Base-by-base conservation (phyloP, 768 basidiomycete species). In the Lactarius psammicola region DNA sequence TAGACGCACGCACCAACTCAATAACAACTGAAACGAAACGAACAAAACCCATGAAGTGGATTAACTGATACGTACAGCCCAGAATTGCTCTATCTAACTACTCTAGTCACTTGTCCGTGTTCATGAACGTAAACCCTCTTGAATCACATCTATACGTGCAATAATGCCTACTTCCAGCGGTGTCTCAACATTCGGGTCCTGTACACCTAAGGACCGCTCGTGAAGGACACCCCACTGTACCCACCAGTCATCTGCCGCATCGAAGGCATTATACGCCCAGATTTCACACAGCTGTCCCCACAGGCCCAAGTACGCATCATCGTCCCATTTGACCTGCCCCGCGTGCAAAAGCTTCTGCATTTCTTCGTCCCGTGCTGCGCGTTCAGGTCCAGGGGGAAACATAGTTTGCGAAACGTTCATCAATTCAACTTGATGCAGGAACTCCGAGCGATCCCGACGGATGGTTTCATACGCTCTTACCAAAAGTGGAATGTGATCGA, bases 231-330 rank as follows among this genome's bases (percentile, higher is more conserved):
- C 69, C 69, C 69, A 70, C 30, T 70, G 58, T 7, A 69, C 64
- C 69, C 69, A 70, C 69, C 69, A 70, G 56, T 70, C 68, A 8
- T 70, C 69, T 11, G 69, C 69, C 3, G 59, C 69, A 36, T 70
- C 69, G 30, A 68, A 62, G 10, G 67, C 69, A 33, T 69, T 49
- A 33, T 70, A 70, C 9, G 60, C 61, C 69, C 69, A 70, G 10
- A 68, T 18, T 44, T 68, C 13, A 30, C 51, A 42, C 36, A 70
- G 56, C n/a, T 62, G 57, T 17, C 53, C 61, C 67, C 68, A 70
- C 31, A 69, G n/a, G 28, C 63, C 62, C 31, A 62, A n/a, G 42
- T 60, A 63, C 23, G 60, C 61, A 31, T 62, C 62, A 20, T 68
- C 64, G 17, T 60, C 61, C 69, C 69, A 70, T 51, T 60, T 59